Conservation (phyloP, 306 rosid genomes). For the Potentilla sterilis region DNA sequence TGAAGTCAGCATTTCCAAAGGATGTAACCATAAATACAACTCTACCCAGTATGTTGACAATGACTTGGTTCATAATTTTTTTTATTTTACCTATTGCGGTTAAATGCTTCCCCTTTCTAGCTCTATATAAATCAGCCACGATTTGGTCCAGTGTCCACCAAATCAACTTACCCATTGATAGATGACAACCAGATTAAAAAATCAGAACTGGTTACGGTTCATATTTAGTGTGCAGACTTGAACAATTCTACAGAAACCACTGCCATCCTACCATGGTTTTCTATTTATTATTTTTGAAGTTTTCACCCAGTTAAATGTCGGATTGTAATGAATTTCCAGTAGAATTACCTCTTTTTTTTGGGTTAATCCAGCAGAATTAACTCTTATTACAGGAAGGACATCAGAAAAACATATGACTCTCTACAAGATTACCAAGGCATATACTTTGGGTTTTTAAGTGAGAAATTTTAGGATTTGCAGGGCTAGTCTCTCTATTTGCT, state of each 20-base stretch:
- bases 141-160: slow-evolving; percentile 3
- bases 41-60: not conserved
- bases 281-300: not conserved
- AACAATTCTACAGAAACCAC: not conserved
- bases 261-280: not conserved
- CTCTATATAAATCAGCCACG: slow-evolving; percentile 1
- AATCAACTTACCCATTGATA: not conserved
- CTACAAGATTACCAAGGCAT: not conserved
- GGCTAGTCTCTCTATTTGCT: not conserved
- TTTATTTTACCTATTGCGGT: not conserved
- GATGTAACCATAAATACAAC: not conserved
- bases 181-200: not conserved
- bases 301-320: not conserved
- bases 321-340: not conserved
- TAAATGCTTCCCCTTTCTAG: not conserved
- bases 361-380: not conserved
- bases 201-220: not conserved
- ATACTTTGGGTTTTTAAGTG: not conserved
- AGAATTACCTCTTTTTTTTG: no score
- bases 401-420: not conserved
- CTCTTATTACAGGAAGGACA: not conserved
- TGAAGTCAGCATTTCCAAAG: slow-evolving; percentile 9
- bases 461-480: not conserved
- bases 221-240: not conserved
- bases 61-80: not conserved